Percentiles rank a stretch among this genome's conserved stretches.
phyloP scores from a whole-genome alignment of 805 yeast species.

The Allodekkera sacchari region DNA sequence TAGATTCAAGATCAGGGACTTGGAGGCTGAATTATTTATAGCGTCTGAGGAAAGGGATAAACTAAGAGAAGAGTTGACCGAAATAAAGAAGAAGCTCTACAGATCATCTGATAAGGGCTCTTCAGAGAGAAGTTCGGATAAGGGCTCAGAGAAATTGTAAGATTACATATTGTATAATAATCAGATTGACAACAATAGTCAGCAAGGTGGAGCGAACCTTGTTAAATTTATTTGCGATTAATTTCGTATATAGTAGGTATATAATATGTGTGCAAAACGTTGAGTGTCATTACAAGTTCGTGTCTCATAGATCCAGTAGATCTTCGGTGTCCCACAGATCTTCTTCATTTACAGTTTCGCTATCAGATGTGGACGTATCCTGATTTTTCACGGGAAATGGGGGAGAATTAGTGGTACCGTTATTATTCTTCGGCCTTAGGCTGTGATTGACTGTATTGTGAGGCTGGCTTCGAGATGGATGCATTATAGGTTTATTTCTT shows the following conservation, averaged over 20 bases:
- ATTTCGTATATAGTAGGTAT: no score
- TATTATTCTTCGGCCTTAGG: no score
- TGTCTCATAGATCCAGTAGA: constrained; percentile 8
- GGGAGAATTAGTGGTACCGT: no score
- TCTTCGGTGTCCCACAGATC: constrained; percentile 20
- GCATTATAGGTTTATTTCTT: not conserved
- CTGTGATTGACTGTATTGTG: not conserved
- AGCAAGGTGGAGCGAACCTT: no score
- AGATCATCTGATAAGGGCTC: constrained; percentile 7
- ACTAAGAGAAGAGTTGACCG: constrained; percentile 50
- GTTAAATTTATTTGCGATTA: no score
- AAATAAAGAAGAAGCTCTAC: constrained; percentile 49
- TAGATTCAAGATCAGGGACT: constrained; percentile 68
- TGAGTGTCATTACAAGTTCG: no score
- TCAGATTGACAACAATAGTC: no score
- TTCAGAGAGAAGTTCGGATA: no score
- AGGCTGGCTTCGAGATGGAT: not conserved
- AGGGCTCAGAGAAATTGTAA: no score
- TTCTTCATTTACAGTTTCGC: constrained; percentile 11
- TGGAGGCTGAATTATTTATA: constrained; percentile 77
- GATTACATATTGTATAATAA: no score
- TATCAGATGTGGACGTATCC: constrained; percentile 3
- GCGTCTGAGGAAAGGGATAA: constrained; percentile 79
- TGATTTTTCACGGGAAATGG: no score
- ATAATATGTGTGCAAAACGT: no score